A percentile compares a stretch with the other conserved stretches of the same genome.
phyloP scores from a whole-genome alignment of 2,329 filamentous ascomycete species.

The Fusarium keratoplasticum region DNA sequence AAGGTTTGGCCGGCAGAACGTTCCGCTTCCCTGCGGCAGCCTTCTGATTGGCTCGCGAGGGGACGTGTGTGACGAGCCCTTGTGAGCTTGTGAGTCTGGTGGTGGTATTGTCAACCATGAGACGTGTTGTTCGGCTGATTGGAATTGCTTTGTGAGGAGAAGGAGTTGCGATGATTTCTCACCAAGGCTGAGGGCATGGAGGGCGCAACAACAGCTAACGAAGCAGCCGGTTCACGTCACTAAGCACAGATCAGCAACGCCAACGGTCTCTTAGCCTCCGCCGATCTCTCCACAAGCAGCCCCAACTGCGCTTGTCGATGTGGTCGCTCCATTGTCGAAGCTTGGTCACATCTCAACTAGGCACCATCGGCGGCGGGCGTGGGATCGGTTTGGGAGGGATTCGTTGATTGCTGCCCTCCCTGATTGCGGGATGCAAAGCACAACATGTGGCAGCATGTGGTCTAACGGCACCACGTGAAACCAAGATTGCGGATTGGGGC shows the following conservation, averaged over 20 bases:
- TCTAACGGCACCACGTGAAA: slow-evolving; percentile 37
- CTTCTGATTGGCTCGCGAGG: slow-evolving; percentile 23
- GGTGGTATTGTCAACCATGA: slow-evolving; percentile 14
- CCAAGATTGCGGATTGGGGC: slow-evolving; percentile 22
- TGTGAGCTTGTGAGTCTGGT: slow-evolving; percentile 6
- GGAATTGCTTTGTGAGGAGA: slow-evolving; percentile 3
- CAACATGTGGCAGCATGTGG: slow-evolving; percentile 15
- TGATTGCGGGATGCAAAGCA: slow-evolving; percentile 7
- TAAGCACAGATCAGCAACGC: slow-evolving; percentile 2
- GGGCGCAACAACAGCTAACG: background rate
- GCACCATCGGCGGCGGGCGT: slow-evolving; percentile 27
- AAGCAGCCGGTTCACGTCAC: background rate
- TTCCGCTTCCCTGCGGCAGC: slow-evolving; percentile 10
- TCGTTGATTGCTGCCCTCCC: slow-evolving; percentile 5
- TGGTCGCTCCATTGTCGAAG: background rate
- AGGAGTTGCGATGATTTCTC: background rate
- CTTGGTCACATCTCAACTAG: slow-evolving; percentile 37
- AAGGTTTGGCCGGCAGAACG: slow-evolving; percentile 18
- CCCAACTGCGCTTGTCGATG: slow-evolving; percentile 7
- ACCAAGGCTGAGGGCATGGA: background rate
- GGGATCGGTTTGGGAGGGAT: slow-evolving; percentile 20
- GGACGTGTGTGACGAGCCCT: slow-evolving; percentile 32
- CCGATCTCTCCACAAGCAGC: slow-evolving; percentile 29
- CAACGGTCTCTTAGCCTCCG: background rate
- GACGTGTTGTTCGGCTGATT: background rate